These are phyloP conservation scores for Cadophora malorum DNA, from an alignment of 2,329 filamentous ascomycete genomes.

Conservation along the genomic window DNA sequence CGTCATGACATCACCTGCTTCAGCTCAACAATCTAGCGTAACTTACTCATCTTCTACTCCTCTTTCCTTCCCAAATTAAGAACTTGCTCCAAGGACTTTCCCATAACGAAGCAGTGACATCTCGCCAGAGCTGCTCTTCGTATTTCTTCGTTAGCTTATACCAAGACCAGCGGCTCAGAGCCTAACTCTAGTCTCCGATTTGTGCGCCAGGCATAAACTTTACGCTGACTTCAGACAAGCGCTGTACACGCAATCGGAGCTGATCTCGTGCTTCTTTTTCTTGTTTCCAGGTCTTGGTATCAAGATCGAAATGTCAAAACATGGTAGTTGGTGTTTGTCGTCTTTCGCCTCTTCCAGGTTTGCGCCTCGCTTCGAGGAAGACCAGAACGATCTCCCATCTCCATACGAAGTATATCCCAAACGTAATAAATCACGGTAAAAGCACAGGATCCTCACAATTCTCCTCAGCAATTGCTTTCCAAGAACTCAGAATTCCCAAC, in stretches of 20 bases:
- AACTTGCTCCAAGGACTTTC: not conserved
- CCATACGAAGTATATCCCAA: too few species aligned
- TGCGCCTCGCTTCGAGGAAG: not conserved
- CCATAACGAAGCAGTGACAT: not conserved
- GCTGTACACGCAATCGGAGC: not conserved
- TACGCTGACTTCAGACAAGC: not conserved
- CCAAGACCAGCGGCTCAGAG: not conserved
- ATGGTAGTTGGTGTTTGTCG: not conserved
- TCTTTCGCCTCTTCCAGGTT: conserved; percentile 3
- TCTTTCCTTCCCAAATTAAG: not conserved
- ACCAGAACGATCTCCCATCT: too few species aligned
- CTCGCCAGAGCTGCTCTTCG: not conserved
- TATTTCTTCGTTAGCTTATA: not conserved
- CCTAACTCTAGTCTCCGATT: not conserved
- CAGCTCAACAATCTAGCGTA: not conserved
- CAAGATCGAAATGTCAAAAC: not conserved
- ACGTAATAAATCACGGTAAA: not conserved
- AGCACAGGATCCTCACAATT: not conserved
- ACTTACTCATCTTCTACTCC: not conserved
- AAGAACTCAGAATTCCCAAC: too few species aligned
- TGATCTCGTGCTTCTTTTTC: not conserved
- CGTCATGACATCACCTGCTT: not conserved
- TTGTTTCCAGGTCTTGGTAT: not conserved
- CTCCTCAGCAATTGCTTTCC: not conserved
- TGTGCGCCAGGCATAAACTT: not conserved